Conservation (phyloP, 495 filamentous ascomycete species). For the Talaromyces liani region DNA sequence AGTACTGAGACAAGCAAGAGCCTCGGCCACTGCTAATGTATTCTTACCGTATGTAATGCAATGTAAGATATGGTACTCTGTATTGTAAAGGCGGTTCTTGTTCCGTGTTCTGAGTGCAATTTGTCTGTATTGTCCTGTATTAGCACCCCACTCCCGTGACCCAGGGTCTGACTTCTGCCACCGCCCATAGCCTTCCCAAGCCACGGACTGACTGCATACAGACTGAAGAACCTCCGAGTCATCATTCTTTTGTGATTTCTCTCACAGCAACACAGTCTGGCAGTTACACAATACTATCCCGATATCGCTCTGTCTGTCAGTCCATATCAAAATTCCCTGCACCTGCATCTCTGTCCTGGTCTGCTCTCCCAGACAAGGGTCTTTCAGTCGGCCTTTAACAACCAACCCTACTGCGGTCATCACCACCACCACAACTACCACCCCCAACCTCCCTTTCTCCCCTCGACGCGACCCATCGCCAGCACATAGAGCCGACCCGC, state of each 20-base stretch:
- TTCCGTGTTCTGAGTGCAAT: neutral
- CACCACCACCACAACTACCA: neutral
- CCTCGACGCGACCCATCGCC: neutral
- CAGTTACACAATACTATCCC: neutral
- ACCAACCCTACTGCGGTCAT: neutral
- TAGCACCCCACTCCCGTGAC: neutral
- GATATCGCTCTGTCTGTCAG: neutral
- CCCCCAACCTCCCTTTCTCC: constrained; percentile 8
- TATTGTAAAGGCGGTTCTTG: neutral
- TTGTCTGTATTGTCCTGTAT: neutral
- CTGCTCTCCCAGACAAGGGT: neutral
- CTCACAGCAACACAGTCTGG: neutral
- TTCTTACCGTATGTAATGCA: neutral
- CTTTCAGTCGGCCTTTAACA: neutral
- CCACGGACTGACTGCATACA: neutral
- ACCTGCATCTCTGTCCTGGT: neutral
- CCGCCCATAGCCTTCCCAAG: neutral
- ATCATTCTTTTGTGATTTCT: neutral
- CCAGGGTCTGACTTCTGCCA: neutral
- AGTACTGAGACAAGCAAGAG: neutral
- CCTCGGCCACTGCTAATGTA: neutral
- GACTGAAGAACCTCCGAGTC: neutral
- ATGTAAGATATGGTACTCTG: neutral
- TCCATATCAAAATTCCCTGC: neutral
- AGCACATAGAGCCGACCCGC: neutral